Conservation (phyloP, 495 filamentous ascomycete species). For the Neurospora sp. region DNA sequence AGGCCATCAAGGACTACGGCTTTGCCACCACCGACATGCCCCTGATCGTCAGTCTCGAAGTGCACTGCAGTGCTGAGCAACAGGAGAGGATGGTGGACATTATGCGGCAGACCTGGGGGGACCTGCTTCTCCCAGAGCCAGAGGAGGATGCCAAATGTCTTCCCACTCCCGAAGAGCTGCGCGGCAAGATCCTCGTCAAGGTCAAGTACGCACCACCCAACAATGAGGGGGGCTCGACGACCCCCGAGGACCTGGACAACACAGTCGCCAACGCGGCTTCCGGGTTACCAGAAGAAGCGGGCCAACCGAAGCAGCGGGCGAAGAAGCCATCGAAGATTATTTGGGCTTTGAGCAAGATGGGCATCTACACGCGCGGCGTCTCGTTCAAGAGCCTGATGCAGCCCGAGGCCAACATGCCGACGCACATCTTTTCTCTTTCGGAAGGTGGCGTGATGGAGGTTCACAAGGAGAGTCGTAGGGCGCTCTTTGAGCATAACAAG, state of each 20-base stretch:
- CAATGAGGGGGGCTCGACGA: constrained; percentile 14
- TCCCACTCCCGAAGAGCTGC: constrained; percentile 56
- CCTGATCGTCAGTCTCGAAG: constrained; percentile 81
- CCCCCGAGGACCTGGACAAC: not conserved
- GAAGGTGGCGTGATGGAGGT: constrained; percentile 68
- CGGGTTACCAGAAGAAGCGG: not conserved
- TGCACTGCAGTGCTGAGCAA: constrained; percentile 68
- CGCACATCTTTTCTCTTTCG: constrained; percentile 79
- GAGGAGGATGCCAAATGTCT: constrained; percentile 40
- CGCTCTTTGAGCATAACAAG: constrained; percentile 76
- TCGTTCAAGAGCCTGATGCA: constrained; percentile 62
- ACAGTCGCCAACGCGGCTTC: not conserved
- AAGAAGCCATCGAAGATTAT: constrained; percentile 58
- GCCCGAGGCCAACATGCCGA: constrained; percentile 57
- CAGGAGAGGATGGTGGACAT: constrained; percentile 86
- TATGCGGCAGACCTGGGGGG: constrained; percentile 69
- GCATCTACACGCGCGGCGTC: constrained; percentile 72
- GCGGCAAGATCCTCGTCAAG: constrained; percentile 80
- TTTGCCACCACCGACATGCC: constrained; percentile 67
- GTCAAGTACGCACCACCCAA: constrained; percentile 58
- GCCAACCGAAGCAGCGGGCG: not conserved
- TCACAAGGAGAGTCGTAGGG: constrained; percentile 47
- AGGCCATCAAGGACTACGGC: constrained; percentile 65
- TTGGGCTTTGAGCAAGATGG: constrained; percentile 60
- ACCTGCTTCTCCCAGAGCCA: constrained; percentile 52